These are phyloP conservation scores for Pseudogymnoascus pannorum DNA, from an alignment of 2,329 filamentous ascomycete genomes.

Conservation along the genomic window DNA sequence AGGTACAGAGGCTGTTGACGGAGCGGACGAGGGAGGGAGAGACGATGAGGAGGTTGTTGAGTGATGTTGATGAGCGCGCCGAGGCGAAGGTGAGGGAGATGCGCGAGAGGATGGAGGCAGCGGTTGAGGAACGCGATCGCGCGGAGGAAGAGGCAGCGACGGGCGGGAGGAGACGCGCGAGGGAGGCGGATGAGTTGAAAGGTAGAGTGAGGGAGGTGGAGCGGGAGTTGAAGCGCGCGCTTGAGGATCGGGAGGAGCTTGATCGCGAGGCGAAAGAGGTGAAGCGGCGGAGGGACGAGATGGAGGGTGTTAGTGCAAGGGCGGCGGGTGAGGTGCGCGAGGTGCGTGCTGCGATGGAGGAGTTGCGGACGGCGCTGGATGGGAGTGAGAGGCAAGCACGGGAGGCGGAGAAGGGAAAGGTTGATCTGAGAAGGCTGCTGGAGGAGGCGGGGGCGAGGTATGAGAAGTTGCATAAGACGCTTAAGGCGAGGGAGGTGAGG, in stretches of 20 bases:
- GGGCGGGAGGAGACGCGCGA: constrained; percentile 64
- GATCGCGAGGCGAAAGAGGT: constrained; percentile 67
- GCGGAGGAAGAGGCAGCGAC: constrained; percentile 85
- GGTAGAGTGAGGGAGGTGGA: constrained; percentile 74
- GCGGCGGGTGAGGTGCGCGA: constrained; percentile 68
- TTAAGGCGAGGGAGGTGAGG: constrained; percentile 41
- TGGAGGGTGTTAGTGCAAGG: constrained; percentile 63
- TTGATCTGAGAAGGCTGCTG: constrained; percentile 64
- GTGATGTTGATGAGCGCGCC: constrained; percentile 76
- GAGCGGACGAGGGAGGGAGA: constrained; percentile 89
- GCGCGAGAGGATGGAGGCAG: constrained; percentile 78
- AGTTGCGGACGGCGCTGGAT: constrained; percentile 73
- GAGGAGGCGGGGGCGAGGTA: constrained; percentile 72
- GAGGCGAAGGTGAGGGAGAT: constrained; percentile 81
- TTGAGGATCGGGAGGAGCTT: constrained; percentile 71
- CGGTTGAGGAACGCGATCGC: constrained; percentile 87
- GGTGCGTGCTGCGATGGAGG: constrained; percentile 66
- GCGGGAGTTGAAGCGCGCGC: constrained; percentile 61
- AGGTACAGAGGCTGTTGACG: constrained; percentile 76
- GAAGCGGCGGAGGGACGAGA: constrained; percentile 64
- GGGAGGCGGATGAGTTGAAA: constrained; percentile 83
- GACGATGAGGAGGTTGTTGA: constrained; percentile 84
- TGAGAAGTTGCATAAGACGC: constrained; percentile 69
- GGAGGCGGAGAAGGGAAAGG: constrained; percentile 75
- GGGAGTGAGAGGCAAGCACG: constrained; percentile 77